Evolutionary conservation across 2,329 filamentous ascomycete genomes (phyloP).

Genomic region (Pyrenophora tritici-repentis): DNA sequence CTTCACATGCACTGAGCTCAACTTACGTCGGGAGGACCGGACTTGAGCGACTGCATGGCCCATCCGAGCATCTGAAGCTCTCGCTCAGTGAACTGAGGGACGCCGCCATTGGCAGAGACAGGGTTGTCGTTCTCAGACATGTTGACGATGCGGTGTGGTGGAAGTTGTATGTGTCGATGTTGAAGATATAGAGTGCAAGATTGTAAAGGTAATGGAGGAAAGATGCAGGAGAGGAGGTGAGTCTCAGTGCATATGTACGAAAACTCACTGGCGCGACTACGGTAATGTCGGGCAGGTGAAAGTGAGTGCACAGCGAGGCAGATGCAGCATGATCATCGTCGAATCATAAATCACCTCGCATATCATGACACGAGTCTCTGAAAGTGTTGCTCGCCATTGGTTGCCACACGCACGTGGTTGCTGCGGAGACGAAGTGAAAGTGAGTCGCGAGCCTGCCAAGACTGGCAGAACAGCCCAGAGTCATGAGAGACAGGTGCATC

Average conservation of each 20-base stretch:
- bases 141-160: background rate
- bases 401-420: background rate
- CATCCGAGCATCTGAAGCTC: conserved; percentile 43
- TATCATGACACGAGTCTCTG: background rate
- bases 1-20: no score
- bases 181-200: background rate
- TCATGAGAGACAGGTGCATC: background rate
- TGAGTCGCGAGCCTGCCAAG: background rate
- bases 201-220: conserved; percentile 1
- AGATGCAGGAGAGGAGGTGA: background rate
- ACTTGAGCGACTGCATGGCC: conserved; percentile 47
- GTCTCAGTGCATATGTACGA: background rate
- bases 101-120: conserved; percentile 7
- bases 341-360: conserved; percentile 10
- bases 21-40: conserved; percentile 42
- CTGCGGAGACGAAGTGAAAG: background rate
- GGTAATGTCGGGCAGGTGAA: conserved; percentile 11
- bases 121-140: conserved; percentile 37
- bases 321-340: background rate
- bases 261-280: conserved; percentile 7
- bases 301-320: conserved; percentile 15
- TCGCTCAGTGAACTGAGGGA: conserved; percentile 39
- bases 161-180: background rate
- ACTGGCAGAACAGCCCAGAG: background rate
- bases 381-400: no score